phyloP scores from a whole-genome alignment of 208 protist genomes.

The Leishmania amazonensis region DNA sequence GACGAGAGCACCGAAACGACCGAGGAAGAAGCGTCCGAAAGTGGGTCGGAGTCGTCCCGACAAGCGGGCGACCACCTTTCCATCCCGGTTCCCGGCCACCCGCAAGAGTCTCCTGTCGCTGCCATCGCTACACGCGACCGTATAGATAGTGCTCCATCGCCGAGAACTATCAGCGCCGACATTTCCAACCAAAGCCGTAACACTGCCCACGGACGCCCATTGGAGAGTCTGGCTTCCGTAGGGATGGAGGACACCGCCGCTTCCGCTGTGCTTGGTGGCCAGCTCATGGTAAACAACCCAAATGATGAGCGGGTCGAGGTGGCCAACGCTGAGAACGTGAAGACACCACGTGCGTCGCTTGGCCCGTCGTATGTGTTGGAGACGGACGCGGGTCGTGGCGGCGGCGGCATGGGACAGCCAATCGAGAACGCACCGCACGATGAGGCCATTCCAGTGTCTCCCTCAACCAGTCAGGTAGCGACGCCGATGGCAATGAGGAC shows the following conservation, averaged over 20 bases:
- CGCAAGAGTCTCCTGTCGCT: neutral
- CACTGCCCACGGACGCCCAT: neutral
- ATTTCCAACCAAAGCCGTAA: neutral
- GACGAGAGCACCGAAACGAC: slow-evolving; percentile 23
- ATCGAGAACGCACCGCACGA: slow-evolving; percentile 72
- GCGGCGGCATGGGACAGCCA: slow-evolving; percentile 19
- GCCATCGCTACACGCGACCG: neutral
- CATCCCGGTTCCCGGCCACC: slow-evolving; percentile 14
- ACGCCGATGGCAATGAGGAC: slow-evolving; percentile 29
- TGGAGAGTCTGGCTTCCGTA: slow-evolving; percentile 6
- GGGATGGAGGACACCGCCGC: neutral
- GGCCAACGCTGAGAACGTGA: slow-evolving; percentile 48
- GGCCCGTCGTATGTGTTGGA: slow-evolving; percentile 16
- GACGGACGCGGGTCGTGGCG: slow-evolving; percentile 11
- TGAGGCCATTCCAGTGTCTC: slow-evolving; percentile 53
- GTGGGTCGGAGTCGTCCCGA: neutral
- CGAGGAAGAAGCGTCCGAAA: slow-evolving; percentile 19
- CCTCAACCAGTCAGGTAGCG: slow-evolving; percentile 28
- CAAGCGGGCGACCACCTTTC: slow-evolving; percentile 6
- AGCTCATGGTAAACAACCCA: slow-evolving; percentile 80
- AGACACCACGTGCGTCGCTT: slow-evolving; percentile 46
- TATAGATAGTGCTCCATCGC: neutral
- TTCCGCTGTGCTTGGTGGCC: slow-evolving; percentile 27
- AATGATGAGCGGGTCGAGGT: slow-evolving; percentile 89
- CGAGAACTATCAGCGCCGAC: slow-evolving; percentile 2